Percentiles rank a stretch among this genome's conserved stretches.
These are phyloP conservation scores for Aethionema arabicum DNA, from an alignment of 345 rosid genomes.

Conservation along the genomic window DNA sequence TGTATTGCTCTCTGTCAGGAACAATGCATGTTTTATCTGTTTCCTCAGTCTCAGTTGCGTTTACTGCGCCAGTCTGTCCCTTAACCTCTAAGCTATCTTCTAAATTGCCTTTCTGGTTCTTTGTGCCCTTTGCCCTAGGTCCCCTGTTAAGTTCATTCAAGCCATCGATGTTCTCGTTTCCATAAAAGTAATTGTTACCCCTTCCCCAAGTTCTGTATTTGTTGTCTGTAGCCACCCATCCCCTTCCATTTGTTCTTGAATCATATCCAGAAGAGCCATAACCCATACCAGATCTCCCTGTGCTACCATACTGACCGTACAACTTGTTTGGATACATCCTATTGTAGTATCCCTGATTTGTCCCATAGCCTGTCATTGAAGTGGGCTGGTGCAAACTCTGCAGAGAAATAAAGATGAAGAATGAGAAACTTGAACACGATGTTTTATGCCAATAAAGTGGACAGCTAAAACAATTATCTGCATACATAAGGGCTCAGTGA, in stretches of 20 bases:
- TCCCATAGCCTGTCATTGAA: constrained; percentile 57
- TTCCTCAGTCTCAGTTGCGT: constrained; percentile 43
- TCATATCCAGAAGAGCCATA: constrained; percentile 74
- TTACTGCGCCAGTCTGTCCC: constrained; percentile 49
- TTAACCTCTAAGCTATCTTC: constrained; percentile 46
- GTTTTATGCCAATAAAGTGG: constrained; percentile 1
- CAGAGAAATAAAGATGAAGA: constrained; percentile 5
- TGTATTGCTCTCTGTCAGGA: constrained; percentile 68
- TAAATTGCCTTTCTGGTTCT: constrained; percentile 52
- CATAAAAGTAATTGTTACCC: constrained; percentile 61
- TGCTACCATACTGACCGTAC: constrained; percentile 64
- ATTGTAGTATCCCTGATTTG: constrained; percentile 55
- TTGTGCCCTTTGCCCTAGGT: constrained; percentile 74
- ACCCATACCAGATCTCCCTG: constrained; percentile 62
- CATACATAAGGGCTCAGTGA: no score
- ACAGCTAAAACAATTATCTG: no score
- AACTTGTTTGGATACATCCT: constrained; percentile 68
- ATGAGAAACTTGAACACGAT: not conserved
- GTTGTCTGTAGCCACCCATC: constrained; percentile 61
- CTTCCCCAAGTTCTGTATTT: constrained; percentile 68
- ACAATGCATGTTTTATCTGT: constrained; percentile 34
- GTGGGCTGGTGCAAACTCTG: constrained; percentile 64
- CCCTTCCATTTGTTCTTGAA: constrained; percentile 56
- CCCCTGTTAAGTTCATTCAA: constrained; percentile 90
- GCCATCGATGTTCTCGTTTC: constrained; percentile 66